Conservation (phyloP, 768 basidiomycete genomes). For the Pleurotus cornucopiae region DNA sequence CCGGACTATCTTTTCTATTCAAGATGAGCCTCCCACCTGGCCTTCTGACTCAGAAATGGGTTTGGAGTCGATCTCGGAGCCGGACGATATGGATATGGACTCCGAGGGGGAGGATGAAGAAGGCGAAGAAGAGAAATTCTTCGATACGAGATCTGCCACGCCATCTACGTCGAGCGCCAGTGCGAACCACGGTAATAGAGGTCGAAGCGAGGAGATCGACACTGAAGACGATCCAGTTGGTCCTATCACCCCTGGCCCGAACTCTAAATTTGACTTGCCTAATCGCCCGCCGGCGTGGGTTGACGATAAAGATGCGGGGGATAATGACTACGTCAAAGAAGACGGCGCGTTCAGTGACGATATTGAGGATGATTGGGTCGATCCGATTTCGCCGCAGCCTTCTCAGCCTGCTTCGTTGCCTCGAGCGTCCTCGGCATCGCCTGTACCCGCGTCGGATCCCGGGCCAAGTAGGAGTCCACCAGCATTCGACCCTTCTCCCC, state of each 20-base stretch:
- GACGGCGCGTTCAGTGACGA: conserved; percentile 31
- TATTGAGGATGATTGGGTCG: conserved; percentile 65
- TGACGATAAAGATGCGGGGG: conserved; percentile 14
- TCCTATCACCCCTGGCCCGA: conserved; percentile 66
- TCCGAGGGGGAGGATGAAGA: conserved; percentile 28
- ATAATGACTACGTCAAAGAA: conserved; percentile 22
- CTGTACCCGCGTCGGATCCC: conserved; percentile 1
- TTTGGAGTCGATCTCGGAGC: conserved; percentile 79
- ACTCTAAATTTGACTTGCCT: conserved; percentile 31
- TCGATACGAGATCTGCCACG: conserved; percentile 44
- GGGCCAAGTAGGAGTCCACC: neutral
- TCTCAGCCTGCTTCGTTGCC: conserved; percentile 12
- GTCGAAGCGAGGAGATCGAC: conserved; percentile 52
- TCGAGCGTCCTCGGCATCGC: conserved; percentile 1
- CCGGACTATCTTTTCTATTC: conserved; percentile 73
- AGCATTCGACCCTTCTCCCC: conserved; percentile 15
- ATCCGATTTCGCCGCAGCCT: conserved; percentile 42
- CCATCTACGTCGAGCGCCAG: conserved; percentile 37
- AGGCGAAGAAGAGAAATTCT: conserved; percentile 44
- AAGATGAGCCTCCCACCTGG: conserved; percentile 87
- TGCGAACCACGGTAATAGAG: conserved; percentile 21
- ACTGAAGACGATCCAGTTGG: conserved; percentile 72
- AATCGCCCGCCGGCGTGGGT: conserved; percentile 23
- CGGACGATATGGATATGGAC: conserved; percentile 57
- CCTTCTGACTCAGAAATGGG: conserved; percentile 73